Percentiles rank a stretch among this genome's conserved stretches.
These are phyloP conservation scores for Coleophoma eucalyptorum DNA, from an alignment of 2,329 filamentous ascomycete species.

Conservation along the genomic window DNA sequence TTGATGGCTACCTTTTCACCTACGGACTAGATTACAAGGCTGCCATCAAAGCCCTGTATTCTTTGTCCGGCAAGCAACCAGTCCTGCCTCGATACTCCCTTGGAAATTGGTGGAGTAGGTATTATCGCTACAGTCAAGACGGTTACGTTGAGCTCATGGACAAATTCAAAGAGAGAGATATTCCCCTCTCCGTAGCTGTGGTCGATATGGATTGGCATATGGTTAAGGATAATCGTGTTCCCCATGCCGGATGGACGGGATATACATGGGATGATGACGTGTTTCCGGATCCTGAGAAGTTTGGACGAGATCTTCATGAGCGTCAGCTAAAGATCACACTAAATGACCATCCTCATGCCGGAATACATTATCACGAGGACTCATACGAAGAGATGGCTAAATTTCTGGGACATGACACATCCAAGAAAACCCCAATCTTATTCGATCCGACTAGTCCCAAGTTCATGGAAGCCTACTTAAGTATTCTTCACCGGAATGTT, in stretches of 20 bases:
- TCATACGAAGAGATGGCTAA: constrained; percentile 50
- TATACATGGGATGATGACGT: constrained; percentile 59
- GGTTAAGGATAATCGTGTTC: constrained; percentile 42
- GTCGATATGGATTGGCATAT: constrained; percentile 67
- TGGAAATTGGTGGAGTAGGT: constrained; percentile 65
- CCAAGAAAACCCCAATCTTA: constrained; percentile 42
- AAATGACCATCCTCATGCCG: constrained; percentile 60
- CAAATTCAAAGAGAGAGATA: constrained; percentile 42
- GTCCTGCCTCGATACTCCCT: constrained; percentile 52
- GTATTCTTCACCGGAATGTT: constrained; percentile 50
- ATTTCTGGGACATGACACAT: constrained; percentile 46
- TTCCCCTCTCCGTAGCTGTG: constrained; percentile 57
- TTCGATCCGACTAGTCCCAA: constrained; percentile 51
- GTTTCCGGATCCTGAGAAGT: constrained; percentile 51
- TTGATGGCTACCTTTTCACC: constrained; percentile 57
- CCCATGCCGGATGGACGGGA: constrained; percentile 50
- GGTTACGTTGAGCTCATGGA: constrained; percentile 57
- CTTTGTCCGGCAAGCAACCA: constrained; percentile 52
- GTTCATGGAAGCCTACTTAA: constrained; percentile 56
- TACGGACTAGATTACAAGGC: constrained; percentile 54
- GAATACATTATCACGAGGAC: constrained; percentile 52
- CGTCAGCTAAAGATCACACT: constrained; percentile 50
- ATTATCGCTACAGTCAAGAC: constrained; percentile 51
- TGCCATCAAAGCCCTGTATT: constrained; percentile 50
- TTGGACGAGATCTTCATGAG: constrained; percentile 46